Evolutionary conservation across 371 early-diverging fungal species (phyloP).

Genomic region (Capillidium heterosporum): DNA sequence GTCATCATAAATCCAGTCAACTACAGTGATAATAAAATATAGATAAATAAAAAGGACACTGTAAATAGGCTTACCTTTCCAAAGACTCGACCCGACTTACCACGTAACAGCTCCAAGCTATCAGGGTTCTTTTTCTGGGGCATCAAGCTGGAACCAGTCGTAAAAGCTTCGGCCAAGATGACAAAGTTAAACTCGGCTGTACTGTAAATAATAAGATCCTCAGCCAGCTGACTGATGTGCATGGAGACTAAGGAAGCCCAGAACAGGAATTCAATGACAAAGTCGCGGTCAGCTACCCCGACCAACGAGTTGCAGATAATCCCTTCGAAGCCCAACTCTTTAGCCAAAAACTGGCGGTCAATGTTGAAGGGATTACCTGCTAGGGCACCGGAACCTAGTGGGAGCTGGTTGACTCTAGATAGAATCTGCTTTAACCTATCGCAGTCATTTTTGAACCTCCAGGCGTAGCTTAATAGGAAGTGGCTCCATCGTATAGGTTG

Average conservation of each 20-base stretch:
- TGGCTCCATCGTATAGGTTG: conserved; percentile 96
- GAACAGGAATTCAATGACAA: conserved; percentile 88
- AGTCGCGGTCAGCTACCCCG: conserved; percentile 88
- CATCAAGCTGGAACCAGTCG: conserved; percentile 95
- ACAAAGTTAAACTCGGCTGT: conserved; percentile 86
- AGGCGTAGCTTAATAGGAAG: conserved; percentile 70
- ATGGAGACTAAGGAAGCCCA: conserved; percentile 75
- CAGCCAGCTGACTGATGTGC: conserved; percentile 80
- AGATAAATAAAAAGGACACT: neutral
- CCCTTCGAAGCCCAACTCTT: conserved; percentile 70
- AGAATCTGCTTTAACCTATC: conserved; percentile 62
- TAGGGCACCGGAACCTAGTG: conserved; percentile 86
- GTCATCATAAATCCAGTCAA: conserved; percentile 94
- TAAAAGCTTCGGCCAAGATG: conserved; percentile 80
- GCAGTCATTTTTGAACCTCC: conserved; percentile 72
- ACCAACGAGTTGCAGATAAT: conserved; percentile 73
- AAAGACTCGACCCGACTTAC: conserved; percentile 90
- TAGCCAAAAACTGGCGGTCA: conserved; percentile 71
- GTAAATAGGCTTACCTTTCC: conserved; percentile 41
- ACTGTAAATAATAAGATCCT: conserved; percentile 89
- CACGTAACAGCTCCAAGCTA: conserved; percentile 84
- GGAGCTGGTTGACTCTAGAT: conserved; percentile 62
- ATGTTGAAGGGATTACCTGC: conserved; percentile 95
- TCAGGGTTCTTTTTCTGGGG: conserved; percentile 98
- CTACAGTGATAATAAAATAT: conserved; percentile 11